Base-by-base conservation (phyloP, 164 flowering plant genomes). In the Amborella trichopoda region DNA sequence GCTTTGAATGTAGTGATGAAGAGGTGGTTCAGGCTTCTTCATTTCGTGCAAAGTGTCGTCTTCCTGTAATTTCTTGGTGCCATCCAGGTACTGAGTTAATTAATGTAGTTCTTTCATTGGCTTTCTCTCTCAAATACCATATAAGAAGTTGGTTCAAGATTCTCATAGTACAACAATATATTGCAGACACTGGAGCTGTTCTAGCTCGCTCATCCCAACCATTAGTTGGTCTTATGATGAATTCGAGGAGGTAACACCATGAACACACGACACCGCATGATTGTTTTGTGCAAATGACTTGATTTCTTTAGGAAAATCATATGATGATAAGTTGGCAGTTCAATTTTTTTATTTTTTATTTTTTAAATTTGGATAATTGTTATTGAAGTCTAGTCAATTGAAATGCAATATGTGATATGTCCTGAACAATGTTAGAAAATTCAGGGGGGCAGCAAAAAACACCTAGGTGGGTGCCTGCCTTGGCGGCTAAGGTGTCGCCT, bases 141-240 rank as follows among this genome's bases (percentile, higher is more conserved):
- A n/a, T n/a, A n/a, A n/a, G n/a, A n/a, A n/a, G n/a, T n/a, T n/a
- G n/a, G n/a, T n/a, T n/a, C n/a, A n/a, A n/a, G n/a, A n/a, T n/a
- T n/a, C n/a, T n/a, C n/a, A n/a, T n/a, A n/a, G n/a, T n/a, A n/a
- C n/a, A n/a, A n/a, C n/a, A 21, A n/a, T 14, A 18, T 48, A 26
- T 25, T 56, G 38, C 51, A 91, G 99, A 39, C 43, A 74, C 78
- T 56, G 95, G 96, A 50, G 99, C 99, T 57, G 95, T 83, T 46
- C 77, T 93, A 60, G 99, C 99, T 44, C 90, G 99, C 26, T 93
- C 99, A 48, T 88, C 99, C 30, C 99, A 93, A 65, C 99, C 99
- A 33, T 57, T 88, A 52, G 86, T 93, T 72, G 99, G 99, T 56
- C 78, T 91, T 40, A 81, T 93, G 95, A 91, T 87, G 96, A 93